phyloP scores from a whole-genome alignment of 352 stramenopile genomes.

The Phytophthora nicotianae region DNA sequence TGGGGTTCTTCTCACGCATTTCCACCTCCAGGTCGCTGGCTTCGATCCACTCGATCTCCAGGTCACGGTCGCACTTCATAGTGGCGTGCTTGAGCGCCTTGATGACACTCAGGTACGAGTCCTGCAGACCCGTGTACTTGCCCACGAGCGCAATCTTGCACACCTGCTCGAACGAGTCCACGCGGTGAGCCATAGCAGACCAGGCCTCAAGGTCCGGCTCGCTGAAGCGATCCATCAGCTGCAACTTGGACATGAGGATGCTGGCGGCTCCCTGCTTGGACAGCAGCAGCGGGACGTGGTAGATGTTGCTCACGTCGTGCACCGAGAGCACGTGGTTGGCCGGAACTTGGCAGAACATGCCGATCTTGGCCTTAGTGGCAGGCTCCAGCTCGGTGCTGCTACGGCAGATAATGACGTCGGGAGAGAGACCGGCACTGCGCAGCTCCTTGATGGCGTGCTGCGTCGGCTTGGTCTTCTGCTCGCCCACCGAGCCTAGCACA shows the following conservation, averaged over 20 bases:
- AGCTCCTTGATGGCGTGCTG: constrained; percentile 99
- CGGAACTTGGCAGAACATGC: constrained; percentile 98
- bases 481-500: constrained; percentile 96
- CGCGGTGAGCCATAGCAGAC: constrained; percentile 92
- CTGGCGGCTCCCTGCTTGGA: constrained; percentile 95
- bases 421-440: constrained; percentile 94
- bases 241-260: constrained; percentile 92
- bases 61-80: constrained; percentile 92
- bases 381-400: constrained; percentile 91
- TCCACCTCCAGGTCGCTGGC: constrained; percentile 93
- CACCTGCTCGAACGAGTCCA: constrained; percentile 91
- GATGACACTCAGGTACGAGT: constrained; percentile 99
- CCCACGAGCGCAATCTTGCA: constrained; percentile 98
- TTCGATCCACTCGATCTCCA: constrained; percentile 99
- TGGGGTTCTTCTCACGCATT: constrained; percentile 70
- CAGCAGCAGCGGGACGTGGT: constrained; percentile 98
- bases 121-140: constrained; percentile 99
- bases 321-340: constrained; percentile 96
- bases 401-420: constrained; percentile 98
- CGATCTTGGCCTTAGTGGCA: constrained; percentile 96
- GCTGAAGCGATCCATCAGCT: constrained; percentile 90
- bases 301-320: constrained; percentile 99
- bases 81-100: constrained; percentile 96
- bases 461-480: constrained; percentile 99
- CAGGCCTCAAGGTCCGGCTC: constrained; percentile 83